These are phyloP conservation scores for Camelina sativa DNA, from an alignment of 345 rosid species.

Conservation along the genomic window DNA sequence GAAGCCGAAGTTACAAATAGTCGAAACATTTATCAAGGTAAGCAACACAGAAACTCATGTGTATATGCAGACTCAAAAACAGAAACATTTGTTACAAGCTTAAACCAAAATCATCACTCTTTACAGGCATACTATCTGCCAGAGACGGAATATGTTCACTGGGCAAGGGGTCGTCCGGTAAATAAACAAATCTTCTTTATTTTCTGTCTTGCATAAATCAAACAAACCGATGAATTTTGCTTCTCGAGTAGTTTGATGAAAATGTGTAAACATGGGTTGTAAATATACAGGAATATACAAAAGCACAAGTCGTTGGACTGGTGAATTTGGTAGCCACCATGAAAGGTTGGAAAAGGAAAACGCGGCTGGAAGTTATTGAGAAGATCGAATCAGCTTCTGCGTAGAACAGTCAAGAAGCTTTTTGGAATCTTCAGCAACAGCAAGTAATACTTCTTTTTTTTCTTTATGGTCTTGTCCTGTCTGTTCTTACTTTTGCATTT, in stretches of 20 bases:
- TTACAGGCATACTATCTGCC: constrained; percentile 94
- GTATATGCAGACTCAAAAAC: neutral
- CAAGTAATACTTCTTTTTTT: constrained; percentile 6
- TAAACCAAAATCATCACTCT: constrained; percentile 6
- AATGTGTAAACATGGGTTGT: constrained; percentile 8
- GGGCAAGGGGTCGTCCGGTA: constrained; percentile 97
- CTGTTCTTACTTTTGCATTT: constrained; percentile 36
- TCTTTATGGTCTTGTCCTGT: neutral
- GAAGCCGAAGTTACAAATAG: constrained; percentile 75
- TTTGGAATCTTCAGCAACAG: neutral
- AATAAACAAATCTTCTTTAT: constrained; percentile 7
- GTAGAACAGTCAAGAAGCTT: constrained; percentile 29
- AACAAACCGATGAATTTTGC: neutral
- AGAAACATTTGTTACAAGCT: neutral
- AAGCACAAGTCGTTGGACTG: constrained; percentile 76
- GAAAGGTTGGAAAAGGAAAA: constrained; percentile 98
- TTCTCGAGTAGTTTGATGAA: neutral
- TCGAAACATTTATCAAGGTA: constrained; percentile 91
- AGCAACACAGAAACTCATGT: constrained; percentile 12
- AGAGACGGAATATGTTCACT: constrained; percentile 92
- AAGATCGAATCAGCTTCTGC: constrained; percentile 68
- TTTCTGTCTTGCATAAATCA: neutral
- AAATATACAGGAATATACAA: constrained; percentile 72
- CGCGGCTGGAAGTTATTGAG: constrained; percentile 76
- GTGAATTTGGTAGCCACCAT: constrained; percentile 87